phyloP scores from a whole-genome alignment of 2,329 filamentous ascomycete species.

The Xenosphaeropsis pyriputrescens region DNA sequence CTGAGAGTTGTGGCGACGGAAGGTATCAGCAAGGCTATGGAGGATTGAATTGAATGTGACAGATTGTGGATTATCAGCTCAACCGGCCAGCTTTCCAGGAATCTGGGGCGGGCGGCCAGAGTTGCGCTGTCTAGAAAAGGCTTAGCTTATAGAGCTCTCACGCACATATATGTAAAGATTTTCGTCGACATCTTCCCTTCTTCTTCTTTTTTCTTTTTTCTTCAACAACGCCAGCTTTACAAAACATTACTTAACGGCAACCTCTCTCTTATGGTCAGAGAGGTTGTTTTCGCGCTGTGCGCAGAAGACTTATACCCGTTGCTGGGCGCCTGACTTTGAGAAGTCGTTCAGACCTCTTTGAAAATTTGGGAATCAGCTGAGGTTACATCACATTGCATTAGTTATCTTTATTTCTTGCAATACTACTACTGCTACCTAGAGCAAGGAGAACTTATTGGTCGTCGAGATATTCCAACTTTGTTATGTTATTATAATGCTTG shows the following conservation, averaged over 20 bases:
- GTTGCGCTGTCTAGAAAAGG: too few relatives aligned
- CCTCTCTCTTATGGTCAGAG: conserved; percentile 29
- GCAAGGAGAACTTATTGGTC: too few relatives aligned
- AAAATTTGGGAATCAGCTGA: conserved; percentile 60
- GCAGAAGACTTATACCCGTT: conserved; percentile 48
- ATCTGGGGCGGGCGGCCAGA: too few relatives aligned
- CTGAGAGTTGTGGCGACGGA: too few relatives aligned
- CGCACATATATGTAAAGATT: neutral
- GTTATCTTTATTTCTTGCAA: too few relatives aligned
- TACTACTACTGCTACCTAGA: too few relatives aligned
- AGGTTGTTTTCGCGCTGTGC: conserved; percentile 56
- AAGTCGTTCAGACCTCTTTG: conserved; percentile 45
- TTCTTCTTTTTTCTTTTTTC: conserved; percentile 16
- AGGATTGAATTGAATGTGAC: too few relatives aligned
- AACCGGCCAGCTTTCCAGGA: neutral
- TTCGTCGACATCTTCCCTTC: conserved; percentile 11
- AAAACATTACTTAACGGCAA: conserved; percentile 43
- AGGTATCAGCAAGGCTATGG: too few relatives aligned
- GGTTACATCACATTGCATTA: conserved; percentile 34
- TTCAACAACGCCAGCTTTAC: conserved; percentile 22
- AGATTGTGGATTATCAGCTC: neutral
- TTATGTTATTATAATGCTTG: too few relatives aligned
- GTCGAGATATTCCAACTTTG: too few relatives aligned
- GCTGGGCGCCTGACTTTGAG: conserved; percentile 60
- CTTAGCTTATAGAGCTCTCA: too few relatives aligned